Percentiles rank a stretch among this genome's conserved stretches.
These are phyloP conservation scores for Camelina neglecta DNA, from an alignment of 345 rosid species.

Conservation along the genomic window DNA sequence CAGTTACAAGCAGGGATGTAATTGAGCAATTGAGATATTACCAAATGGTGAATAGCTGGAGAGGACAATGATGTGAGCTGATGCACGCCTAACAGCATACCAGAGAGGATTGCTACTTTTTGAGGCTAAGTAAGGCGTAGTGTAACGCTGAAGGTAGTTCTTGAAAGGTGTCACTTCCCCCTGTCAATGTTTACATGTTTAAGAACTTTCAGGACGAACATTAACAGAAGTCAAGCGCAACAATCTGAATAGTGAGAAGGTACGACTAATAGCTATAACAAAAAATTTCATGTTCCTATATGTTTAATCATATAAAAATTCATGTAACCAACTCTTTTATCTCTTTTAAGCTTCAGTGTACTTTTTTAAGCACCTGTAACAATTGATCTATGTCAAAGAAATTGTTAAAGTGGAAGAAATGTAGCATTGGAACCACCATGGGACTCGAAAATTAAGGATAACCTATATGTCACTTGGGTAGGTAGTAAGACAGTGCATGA, in stretches of 20 bases:
- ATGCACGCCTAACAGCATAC: conserved; percentile 91
- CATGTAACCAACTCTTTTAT: conserved; percentile 9
- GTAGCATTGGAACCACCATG: background rate
- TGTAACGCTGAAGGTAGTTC: conserved; percentile 75
- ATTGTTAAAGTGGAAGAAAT: background rate
- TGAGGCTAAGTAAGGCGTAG: conserved; percentile 83
- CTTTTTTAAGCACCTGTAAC: background rate
- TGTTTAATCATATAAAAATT: background rate
- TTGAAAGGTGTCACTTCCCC: conserved; percentile 87
- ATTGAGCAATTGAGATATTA: conserved; percentile 46
- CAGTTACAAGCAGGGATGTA: background rate
- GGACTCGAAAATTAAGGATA: background rate
- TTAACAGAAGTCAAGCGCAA: background rate
- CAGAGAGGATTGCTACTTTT: conserved; percentile 83
- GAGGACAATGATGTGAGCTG: conserved; percentile 90
- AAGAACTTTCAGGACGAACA: background rate
- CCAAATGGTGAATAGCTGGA: conserved; percentile 98
- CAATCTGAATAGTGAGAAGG: conserved; percentile 7
- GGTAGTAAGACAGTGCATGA: conserved; percentile 4
- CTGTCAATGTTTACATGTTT: conserved; percentile 45
- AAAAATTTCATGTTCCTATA: conserved; percentile 7
- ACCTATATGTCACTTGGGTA: background rate
- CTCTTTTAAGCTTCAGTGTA: background rate
- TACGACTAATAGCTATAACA: background rate
- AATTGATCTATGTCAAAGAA: conserved; percentile 1